phyloP scores from a whole-genome alignment of 345 rosid species.

The Cardamine chenopodiifolia region DNA sequence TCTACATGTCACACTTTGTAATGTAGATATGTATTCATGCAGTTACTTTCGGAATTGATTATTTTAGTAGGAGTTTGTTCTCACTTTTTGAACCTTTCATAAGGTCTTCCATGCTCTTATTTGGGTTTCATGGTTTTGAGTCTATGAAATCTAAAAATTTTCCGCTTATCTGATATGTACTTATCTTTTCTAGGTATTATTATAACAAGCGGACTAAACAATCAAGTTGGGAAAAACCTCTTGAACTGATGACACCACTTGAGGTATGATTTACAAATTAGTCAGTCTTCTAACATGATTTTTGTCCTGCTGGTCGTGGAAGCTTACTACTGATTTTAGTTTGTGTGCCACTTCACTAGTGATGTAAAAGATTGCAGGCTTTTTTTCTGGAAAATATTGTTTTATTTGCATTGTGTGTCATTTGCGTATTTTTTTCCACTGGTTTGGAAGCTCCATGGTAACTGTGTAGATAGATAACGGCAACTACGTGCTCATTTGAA shows the following conservation, averaged over 20 bases:
- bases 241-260: constrained; percentile 90
- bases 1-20: constrained; percentile 10
- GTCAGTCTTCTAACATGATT: constrained; percentile 11
- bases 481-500: constrained; percentile 30
- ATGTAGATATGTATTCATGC: constrained; percentile 1
- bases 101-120: neutral
- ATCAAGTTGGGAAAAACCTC: constrained; percentile 98
- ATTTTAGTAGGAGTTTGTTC: neutral
- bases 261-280: constrained; percentile 63
- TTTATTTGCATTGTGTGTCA: constrained; percentile 45
- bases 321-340: constrained; percentile 16
- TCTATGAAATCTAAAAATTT: neutral
- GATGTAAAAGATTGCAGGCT: constrained; percentile 9
- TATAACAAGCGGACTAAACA: constrained; percentile 91
- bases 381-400: constrained; percentile 19
- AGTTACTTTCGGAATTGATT: constrained; percentile 9
- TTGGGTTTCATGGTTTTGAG: constrained; percentile 12
- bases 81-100: constrained; percentile 6
- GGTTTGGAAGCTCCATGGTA: constrained; percentile 57
- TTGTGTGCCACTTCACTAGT: constrained; percentile 17
- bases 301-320: neutral
- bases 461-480: constrained; percentile 52
- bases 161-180: neutral
- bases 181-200: constrained; percentile 66
- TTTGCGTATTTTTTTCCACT: constrained; percentile 51